Conservation (phyloP, 148 eudicot genomes). For the Rhododendron vialii region DNA sequence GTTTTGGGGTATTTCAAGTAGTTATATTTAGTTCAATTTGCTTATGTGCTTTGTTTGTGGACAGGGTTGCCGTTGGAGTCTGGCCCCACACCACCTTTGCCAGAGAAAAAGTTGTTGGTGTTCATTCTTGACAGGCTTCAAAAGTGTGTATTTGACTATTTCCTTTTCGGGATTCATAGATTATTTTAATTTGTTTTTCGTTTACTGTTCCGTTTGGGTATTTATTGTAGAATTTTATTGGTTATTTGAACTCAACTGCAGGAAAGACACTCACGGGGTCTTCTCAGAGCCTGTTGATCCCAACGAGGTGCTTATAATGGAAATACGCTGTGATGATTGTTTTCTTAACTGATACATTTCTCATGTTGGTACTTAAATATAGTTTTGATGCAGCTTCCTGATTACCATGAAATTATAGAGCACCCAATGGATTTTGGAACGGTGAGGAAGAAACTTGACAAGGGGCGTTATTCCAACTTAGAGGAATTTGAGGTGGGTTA, state of each 20-base stretch:
- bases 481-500: slow-evolving; percentile 79
- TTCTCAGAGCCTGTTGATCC: slow-evolving; percentile 92
- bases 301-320: slow-evolving; percentile 53
- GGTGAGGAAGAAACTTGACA: slow-evolving; percentile 57
- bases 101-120: slow-evolving; percentile 80
- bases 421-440: slow-evolving; percentile 90
- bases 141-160: slow-evolving; percentile 49
- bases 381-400: slow-evolving; percentile 64
- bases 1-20: slow-evolving; percentile 4
- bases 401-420: slow-evolving; percentile 69
- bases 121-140: slow-evolving; percentile 91
- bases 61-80: slow-evolving; percentile 54
- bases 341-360: background rate
- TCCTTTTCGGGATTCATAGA: slow-evolving; percentile 13
- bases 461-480: slow-evolving; percentile 43
- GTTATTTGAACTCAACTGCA: slow-evolving; percentile 25
- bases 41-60: slow-evolving; percentile 28
- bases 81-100: slow-evolving; percentile 87
- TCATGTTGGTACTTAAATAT: background rate
- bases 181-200: slow-evolving; percentile 9
- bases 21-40: slow-evolving; percentile 11
- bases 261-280: slow-evolving; percentile 86
- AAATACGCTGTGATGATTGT: background rate
- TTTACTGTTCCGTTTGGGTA: slow-evolving; percentile 5
- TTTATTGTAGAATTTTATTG: slow-evolving; percentile 8